Evolutionary conservation across 179 eudicot species (phyloP).

Genomic region (Silene coronaria): DNA sequence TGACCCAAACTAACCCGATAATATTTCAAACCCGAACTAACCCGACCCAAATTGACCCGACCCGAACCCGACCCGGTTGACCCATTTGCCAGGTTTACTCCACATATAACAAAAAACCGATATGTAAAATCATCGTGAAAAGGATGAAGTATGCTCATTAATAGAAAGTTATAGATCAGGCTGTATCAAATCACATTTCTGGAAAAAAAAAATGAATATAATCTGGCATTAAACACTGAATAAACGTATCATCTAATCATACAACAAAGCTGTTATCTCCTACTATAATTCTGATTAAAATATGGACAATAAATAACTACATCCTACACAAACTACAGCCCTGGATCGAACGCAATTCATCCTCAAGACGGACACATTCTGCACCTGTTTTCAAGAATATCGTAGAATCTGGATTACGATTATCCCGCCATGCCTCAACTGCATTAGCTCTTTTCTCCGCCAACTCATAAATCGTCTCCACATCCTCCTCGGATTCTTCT

Average conservation of each 20-base stretch:
- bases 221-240: slow-evolving; percentile 19
- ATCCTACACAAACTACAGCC: slow-evolving; percentile 23
- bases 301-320: slow-evolving; percentile 21
- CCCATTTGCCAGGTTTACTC: no score
- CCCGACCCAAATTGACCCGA: no score
- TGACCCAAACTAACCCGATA: no score
- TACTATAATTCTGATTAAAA: slow-evolving; percentile 28
- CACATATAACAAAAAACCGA: no score
- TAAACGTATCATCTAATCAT: slow-evolving; percentile 12
- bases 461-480: slow-evolving; percentile 10
- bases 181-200: no score
- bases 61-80: no score
- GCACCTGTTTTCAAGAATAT: neutral
- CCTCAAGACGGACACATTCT: slow-evolving; percentile 8
- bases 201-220: slow-evolving; percentile 8
- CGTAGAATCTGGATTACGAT: neutral
- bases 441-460: slow-evolving; percentile 1
- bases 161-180: no score
- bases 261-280: slow-evolving; percentile 28
- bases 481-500: neutral
- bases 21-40: no score
- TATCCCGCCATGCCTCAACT: slow-evolving; percentile 3
- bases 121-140: no score
- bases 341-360: slow-evolving; percentile 8
- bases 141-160: no score